phyloP scores from a whole-genome alignment of 2,329 filamentous ascomycete genomes.

The Penicillium sp. region DNA sequence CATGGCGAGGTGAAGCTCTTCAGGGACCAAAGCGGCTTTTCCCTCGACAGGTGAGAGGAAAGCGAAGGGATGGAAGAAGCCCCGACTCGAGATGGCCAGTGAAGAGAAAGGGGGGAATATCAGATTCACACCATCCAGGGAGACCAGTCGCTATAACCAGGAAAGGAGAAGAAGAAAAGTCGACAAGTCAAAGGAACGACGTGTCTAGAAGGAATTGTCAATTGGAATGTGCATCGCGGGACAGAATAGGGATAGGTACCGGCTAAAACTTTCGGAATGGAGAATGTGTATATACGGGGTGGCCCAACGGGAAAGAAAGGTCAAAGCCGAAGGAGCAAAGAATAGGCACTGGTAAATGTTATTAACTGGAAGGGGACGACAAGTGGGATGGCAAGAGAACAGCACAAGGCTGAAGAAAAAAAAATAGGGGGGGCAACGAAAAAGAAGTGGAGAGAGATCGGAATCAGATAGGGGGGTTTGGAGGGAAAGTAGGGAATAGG shows the following conservation, averaged over 20 bases:
- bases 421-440: slow-evolving; percentile 21
- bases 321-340: slow-evolving; percentile 15
- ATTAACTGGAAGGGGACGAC: slow-evolving; percentile 25
- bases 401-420: slow-evolving; percentile 12
- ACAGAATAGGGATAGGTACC: slow-evolving; percentile 6
- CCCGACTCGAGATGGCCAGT: slow-evolving; percentile 59
- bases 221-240: slow-evolving; percentile 33
- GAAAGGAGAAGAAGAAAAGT: slow-evolving; percentile 14
- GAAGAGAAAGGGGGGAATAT: slow-evolving; percentile 4
- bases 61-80: slow-evolving; percentile 31
- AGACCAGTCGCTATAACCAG: slow-evolving; percentile 2
- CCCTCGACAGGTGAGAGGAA: neutral
- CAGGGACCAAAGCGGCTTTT: neutral
- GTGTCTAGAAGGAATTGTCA: slow-evolving; percentile 32
- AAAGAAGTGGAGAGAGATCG: slow-evolving; percentile 12
- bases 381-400: slow-evolving; percentile 14
- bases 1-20: slow-evolving; percentile 64
- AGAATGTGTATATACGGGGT: slow-evolving; percentile 20
- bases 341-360: slow-evolving; percentile 19
- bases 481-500: slow-evolving; percentile 13
- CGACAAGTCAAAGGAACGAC: slow-evolving; percentile 27
- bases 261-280: slow-evolving; percentile 8
- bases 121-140: slow-evolving; percentile 24
- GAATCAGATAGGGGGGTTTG: slow-evolving; percentile 16
- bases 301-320: slow-evolving; percentile 3